These are phyloP conservation scores for Arthrinium phaeospermum DNA, from an alignment of 2,329 filamentous ascomycete species.

Conservation along the genomic window DNA sequence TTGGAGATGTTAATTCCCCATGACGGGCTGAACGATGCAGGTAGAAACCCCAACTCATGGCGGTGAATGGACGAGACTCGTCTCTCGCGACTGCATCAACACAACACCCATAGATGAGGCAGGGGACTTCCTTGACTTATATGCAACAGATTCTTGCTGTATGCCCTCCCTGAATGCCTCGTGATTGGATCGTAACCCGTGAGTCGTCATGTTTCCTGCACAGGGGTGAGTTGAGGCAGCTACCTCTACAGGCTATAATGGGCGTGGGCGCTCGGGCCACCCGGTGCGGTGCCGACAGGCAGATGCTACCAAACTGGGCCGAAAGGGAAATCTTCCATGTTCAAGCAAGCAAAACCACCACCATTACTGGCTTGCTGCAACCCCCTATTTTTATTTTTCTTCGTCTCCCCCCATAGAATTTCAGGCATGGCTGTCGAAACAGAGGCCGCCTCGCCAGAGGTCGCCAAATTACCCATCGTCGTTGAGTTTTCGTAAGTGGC, in stretches of 20 bases:
- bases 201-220: not conserved
- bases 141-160: not conserved
- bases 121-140: constrained; percentile 8
- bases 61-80: not conserved
- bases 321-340: not conserved
- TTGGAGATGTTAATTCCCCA: not conserved
- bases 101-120: not conserved
- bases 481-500: constrained; percentile 64
- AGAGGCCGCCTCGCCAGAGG: constrained; percentile 13
- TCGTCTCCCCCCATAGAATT: not conserved
- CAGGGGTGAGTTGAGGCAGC: not conserved
- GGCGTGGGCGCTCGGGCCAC: not conserved
- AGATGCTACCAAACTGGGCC: not conserved
- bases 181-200: not conserved
- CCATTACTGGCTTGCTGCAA: not conserved
- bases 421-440: not conserved
- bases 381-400: not conserved
- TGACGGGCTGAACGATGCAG: not conserved
- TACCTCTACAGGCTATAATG: not conserved
- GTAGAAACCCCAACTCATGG: not conserved
- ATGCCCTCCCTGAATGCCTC: not conserved
- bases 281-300: not conserved
- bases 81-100: not conserved
- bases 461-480: constrained; percentile 54
- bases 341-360: not conserved